Evolutionary conservation across 345 rosid species (phyloP).

Genomic region (Cardamine chenopodiifolia): DNA sequence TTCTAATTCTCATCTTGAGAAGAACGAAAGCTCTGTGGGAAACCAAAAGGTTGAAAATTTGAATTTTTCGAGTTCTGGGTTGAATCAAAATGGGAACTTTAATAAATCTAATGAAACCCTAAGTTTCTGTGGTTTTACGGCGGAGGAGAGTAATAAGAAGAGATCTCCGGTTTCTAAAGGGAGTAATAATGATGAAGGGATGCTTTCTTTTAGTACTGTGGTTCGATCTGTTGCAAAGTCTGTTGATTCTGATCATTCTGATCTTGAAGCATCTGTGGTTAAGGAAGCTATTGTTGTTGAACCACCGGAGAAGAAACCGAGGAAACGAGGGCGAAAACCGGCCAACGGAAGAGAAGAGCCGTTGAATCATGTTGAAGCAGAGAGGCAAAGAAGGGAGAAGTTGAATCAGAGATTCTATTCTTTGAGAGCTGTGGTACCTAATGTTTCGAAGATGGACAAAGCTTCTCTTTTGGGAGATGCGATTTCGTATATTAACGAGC

Average conservation of each 20-base stretch:
- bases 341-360: conserved; percentile 99
- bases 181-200: conserved; percentile 63
- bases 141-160: conserved; percentile 69
- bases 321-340: conserved; percentile 95
- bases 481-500: conserved; percentile 87
- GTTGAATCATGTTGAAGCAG: conserved; percentile 98
- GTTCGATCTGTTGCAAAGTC: conserved; percentile 60
- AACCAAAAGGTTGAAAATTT: conserved; percentile 14
- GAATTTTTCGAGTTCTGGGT: conserved; percentile 65
- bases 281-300: conserved; percentile 72
- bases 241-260: conserved; percentile 90
- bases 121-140: conserved; percentile 41
- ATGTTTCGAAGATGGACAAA: conserved; percentile 98
- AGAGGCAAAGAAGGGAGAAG: conserved; percentile 99
- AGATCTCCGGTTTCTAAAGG: conserved; percentile 55
- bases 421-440: conserved; percentile 92
- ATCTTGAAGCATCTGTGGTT: conserved; percentile 91
- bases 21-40: conserved; percentile 20
- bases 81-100: conserved; percentile 45
- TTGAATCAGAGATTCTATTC: conserved; percentile 95
- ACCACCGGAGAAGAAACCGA: conserved; percentile 89
- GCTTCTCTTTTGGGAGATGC: conserved; percentile 97
- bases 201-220: conserved; percentile 79
- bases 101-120: conserved; percentile 66
- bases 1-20: conserved; percentile 45